Evolutionary conservation across 2,329 filamentous ascomycete genomes (phyloP).

Genomic region (Tolypocladium cylindrosporum): DNA sequence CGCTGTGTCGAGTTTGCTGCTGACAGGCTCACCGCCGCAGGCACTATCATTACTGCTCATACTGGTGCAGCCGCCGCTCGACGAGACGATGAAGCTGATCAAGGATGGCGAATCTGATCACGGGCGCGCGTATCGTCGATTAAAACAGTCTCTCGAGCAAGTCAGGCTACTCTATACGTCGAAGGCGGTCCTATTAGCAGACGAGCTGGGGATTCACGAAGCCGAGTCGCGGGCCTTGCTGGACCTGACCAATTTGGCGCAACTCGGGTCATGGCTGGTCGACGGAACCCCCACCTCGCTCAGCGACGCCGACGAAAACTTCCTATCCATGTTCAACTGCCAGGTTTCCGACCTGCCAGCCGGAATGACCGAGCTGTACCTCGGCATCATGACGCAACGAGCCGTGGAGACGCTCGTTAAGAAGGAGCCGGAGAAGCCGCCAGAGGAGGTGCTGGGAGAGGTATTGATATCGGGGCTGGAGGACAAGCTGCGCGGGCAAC

Average conservation of each 20-base stretch:
- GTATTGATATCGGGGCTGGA: slow-evolving; percentile 48
- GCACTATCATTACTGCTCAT: slow-evolving; percentile 28
- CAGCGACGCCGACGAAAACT: slow-evolving; percentile 31
- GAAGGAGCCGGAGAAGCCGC: slow-evolving; percentile 35
- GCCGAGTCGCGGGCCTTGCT: slow-evolving; percentile 25
- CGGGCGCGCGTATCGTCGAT: slow-evolving; percentile 17
- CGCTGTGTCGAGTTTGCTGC: slow-evolving; percentile 1
- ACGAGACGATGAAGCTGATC: slow-evolving; percentile 23
- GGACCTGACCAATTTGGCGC: slow-evolving; percentile 38
- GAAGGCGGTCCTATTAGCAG: slow-evolving; percentile 20
- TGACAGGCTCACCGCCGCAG: slow-evolving; percentile 13
- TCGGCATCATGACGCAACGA: slow-evolving; percentile 37
- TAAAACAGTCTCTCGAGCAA: slow-evolving; percentile 22
- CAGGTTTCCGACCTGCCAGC: slow-evolving; percentile 33
- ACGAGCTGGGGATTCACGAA: slow-evolving; percentile 22
- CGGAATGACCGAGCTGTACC: slow-evolving; percentile 31
- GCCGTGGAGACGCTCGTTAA: slow-evolving; percentile 44
- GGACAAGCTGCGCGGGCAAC: slow-evolving; percentile 27
- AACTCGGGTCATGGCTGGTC: slow-evolving; percentile 30
- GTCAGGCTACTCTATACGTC: slow-evolving; percentile 23
- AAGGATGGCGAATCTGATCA: slow-evolving; percentile 23
- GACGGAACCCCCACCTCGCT: slow-evolving; percentile 27
- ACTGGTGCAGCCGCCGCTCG: slow-evolving; percentile 24
- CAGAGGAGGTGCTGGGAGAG: slow-evolving; percentile 44
- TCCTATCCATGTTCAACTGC: slow-evolving; percentile 33